phyloP scores from a whole-genome alignment of 2,329 filamentous ascomycete species.

The Cladosporium oxysporum region DNA sequence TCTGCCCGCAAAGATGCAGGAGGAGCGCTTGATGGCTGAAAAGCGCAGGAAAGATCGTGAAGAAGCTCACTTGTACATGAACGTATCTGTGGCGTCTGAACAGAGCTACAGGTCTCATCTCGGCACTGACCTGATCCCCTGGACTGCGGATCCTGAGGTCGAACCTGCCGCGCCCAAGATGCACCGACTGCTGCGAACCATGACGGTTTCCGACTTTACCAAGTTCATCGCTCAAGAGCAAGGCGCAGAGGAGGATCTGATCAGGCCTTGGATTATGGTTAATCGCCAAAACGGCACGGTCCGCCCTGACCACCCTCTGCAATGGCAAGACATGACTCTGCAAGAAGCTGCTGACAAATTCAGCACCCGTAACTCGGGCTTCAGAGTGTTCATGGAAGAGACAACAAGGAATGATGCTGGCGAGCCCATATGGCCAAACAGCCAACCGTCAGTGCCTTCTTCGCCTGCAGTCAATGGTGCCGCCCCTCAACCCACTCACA shows the following conservation, averaged over 20 bases:
- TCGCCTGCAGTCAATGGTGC: conserved; percentile 45
- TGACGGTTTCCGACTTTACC: conserved; percentile 74
- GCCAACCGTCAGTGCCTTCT: conserved; percentile 55
- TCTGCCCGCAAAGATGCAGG: conserved; percentile 74
- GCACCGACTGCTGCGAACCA: conserved; percentile 74
- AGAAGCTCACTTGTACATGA: conserved; percentile 91
- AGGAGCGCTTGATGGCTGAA: conserved; percentile 76
- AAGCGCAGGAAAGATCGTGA: conserved; percentile 83
- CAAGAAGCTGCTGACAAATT: conserved; percentile 68
- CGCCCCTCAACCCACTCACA: conserved; percentile 40
- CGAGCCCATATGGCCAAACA: conserved; percentile 69
- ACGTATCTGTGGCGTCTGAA: conserved; percentile 77
- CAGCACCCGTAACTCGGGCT: conserved; percentile 65
- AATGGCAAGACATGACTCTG: conserved; percentile 68
- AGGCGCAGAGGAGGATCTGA: conserved; percentile 64
- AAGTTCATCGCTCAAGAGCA: conserved; percentile 70
- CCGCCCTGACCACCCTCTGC: conserved; percentile 83
- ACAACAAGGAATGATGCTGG: conserved; percentile 70
- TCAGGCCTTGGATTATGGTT: conserved; percentile 96
- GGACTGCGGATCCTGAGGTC: conserved; percentile 58
- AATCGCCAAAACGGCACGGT: conserved; percentile 97
- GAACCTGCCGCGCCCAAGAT: conserved; percentile 69
- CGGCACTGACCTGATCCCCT: conserved; percentile 73
- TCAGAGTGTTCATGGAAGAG: conserved; percentile 86
- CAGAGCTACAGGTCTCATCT: conserved; percentile 78